phyloP scores from a whole-genome alignment of 495 filamentous ascomycete genomes.

The Podospora bellae-mahoneyi region DNA sequence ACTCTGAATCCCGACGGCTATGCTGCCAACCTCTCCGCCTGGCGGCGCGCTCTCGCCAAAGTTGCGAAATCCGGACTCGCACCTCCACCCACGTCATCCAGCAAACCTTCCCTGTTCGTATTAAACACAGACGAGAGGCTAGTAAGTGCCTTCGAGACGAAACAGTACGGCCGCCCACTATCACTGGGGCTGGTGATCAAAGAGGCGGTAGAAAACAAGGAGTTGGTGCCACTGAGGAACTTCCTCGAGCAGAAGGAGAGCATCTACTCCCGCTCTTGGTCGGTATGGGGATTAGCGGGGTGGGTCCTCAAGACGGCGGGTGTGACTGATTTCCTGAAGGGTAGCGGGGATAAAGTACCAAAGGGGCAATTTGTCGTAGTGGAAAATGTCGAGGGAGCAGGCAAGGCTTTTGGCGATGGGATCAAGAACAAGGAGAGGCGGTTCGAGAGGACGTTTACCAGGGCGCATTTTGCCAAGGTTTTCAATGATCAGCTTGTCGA shows the following conservation, averaged over 20 bases:
- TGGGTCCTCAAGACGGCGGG: conserved; percentile 77
- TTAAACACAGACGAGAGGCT: conserved; percentile 64
- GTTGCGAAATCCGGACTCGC: conserved; percentile 61
- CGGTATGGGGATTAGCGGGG: conserved; percentile 55
- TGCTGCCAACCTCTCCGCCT: conserved; percentile 76
- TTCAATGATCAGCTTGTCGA: conserved; percentile 54
- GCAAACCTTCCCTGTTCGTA: conserved; percentile 46
- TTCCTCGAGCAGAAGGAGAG: conserved; percentile 59
- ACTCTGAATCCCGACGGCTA: conserved; percentile 90
- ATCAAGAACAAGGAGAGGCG: conserved; percentile 40
- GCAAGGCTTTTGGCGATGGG: conserved; percentile 45
- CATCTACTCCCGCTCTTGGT: conserved; percentile 56
- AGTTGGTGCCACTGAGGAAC: conserved; percentile 64
- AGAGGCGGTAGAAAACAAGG: conserved; percentile 65
- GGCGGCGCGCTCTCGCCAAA: conserved; percentile 68
- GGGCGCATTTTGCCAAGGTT: conserved; percentile 57
- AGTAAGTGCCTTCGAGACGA: conserved; percentile 64
- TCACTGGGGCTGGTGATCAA: conserved; percentile 75
- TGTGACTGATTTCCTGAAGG: conserved; percentile 43
- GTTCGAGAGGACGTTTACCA: conserved; percentile 66
- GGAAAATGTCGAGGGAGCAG: conserved; percentile 54
- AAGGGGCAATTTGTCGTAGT: conserved; percentile 56
- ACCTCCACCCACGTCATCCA: conserved; percentile 49
- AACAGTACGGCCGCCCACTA: conserved; percentile 80
- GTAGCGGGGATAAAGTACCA: conserved; percentile 42